A percentile compares a stretch with the other conserved stretches of the same genome.
Conservation (phyloP, 768 basidiomycete genomes). For the Hygrocybe punicea region DNA sequence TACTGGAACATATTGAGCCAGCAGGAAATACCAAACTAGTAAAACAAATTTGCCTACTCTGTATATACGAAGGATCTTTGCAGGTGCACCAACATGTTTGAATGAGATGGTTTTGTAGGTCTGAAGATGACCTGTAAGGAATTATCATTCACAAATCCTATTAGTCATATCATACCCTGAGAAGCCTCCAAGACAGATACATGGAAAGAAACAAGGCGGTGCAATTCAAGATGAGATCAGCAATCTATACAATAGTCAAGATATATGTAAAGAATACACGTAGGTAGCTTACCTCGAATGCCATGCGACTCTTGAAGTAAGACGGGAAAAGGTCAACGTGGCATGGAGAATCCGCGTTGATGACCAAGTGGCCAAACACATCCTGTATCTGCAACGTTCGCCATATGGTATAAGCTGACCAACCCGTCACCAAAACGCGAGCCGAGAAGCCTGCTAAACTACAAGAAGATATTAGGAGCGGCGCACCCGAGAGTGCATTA, state of each 20-base stretch:
- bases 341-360: slow-evolving; percentile 44
- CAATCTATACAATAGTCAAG: slow-evolving; percentile 32
- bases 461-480: background rate
- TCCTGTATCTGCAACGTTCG: slow-evolving; percentile 36
- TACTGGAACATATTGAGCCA: slow-evolving; percentile 32
- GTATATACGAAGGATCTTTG: slow-evolving; percentile 48
- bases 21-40: background rate
- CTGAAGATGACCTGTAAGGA: slow-evolving; percentile 21
- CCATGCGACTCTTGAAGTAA: slow-evolving; percentile 42
- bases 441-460: slow-evolving; percentile 50
- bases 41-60: slow-evolving; percentile 31
- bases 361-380: slow-evolving; percentile 39
- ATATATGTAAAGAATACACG: background rate
- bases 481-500: background rate
- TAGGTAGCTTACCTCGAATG: slow-evolving; percentile 38
- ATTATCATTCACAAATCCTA: background rate
- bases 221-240: slow-evolving; percentile 46
- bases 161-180: slow-evolving; percentile 31
- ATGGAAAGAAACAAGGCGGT: slow-evolving; percentile 42
- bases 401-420: slow-evolving; percentile 53
- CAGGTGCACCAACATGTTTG: slow-evolving; percentile 52
- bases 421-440: slow-evolving; percentile 45
- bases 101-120: slow-evolving; percentile 47
- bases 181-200: slow-evolving; percentile 46
- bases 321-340: slow-evolving; percentile 44